Conservation (phyloP, 1,284 basidiomycete genomes). For the Trichosporon ovoides region DNA sequence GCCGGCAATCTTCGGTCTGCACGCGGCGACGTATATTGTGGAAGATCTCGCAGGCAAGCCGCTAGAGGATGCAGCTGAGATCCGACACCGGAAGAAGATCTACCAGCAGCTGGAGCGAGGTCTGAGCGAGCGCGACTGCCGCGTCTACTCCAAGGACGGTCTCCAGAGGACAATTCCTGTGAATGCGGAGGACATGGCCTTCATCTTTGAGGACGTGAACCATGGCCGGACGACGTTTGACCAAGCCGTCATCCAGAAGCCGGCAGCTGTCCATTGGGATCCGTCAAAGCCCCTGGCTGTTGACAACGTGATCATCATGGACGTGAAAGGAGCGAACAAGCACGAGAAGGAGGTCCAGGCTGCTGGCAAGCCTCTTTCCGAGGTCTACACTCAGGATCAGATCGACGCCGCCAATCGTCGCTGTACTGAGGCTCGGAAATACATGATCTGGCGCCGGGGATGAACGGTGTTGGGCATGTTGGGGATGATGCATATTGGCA, state of each 20-base stretch:
- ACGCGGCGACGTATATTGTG: slow-evolving; percentile 78
- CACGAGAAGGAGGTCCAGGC: slow-evolving; percentile 58
- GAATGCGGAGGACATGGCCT: slow-evolving; percentile 70
- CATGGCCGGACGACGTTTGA: slow-evolving; percentile 72
- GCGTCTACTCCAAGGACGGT: slow-evolving; percentile 42
- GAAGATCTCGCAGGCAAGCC: slow-evolving; percentile 78
- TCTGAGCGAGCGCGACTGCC: slow-evolving; percentile 61
- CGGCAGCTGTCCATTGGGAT: slow-evolving; percentile 66
- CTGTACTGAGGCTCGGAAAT: slow-evolving; percentile 55
- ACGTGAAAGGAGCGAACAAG: slow-evolving; percentile 63
- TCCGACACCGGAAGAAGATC: slow-evolving; percentile 75
- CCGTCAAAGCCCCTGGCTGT: slow-evolving; percentile 57
- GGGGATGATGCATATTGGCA: slow-evolving; percentile 2
- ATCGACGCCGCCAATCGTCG: slow-evolving; percentile 53
- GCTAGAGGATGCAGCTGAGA: slow-evolving; percentile 70
- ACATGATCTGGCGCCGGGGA: slow-evolving; percentile 32
- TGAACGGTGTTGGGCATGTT: slow-evolving; percentile 7
- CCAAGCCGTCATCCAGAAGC: slow-evolving; percentile 58
- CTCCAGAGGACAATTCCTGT: slow-evolving; percentile 46
- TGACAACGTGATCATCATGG: slow-evolving; percentile 78
- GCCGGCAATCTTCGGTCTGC: slow-evolving; percentile 80
- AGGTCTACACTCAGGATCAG: slow-evolving; percentile 63
- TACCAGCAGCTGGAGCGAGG: slow-evolving; percentile 76
- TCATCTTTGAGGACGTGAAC: slow-evolving; percentile 81
- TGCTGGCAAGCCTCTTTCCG: slow-evolving; percentile 50